Conservation (phyloP, 805 yeast genomes). For the Candida sakaeoensis region DNA sequence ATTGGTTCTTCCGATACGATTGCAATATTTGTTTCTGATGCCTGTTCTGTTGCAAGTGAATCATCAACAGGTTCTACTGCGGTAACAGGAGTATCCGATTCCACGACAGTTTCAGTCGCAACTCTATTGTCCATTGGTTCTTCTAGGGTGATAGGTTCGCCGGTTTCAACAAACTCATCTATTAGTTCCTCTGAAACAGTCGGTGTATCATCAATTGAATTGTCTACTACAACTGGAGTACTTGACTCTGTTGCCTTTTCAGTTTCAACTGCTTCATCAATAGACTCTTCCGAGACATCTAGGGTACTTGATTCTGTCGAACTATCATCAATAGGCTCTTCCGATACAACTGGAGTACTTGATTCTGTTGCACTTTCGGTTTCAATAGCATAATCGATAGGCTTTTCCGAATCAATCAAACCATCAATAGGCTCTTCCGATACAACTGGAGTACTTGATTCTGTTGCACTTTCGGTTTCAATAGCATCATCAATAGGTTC, state of each 20-base stretch:
- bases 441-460: neutral
- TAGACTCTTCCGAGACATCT: too few relatives aligned
- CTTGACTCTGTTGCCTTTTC: conserved; percentile 1
- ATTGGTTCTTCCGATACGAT: neutral
- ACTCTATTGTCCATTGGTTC: neutral
- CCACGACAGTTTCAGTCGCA: neutral
- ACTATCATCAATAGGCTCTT: neutral
- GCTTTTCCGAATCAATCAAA: too few relatives aligned
- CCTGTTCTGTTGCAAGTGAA: neutral
- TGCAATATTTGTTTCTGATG: neutral
- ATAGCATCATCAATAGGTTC: neutral
- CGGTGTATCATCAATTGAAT: too few relatives aligned
- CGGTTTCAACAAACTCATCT: neutral
- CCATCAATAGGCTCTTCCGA: neutral
- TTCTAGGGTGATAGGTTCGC: neutral
- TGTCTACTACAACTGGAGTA: neutral
- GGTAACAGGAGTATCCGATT: neutral
- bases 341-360: neutral
- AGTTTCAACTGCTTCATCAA: neutral
- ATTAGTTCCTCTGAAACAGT: neutral
- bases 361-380: too few relatives aligned
- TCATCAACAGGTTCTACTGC: conserved; percentile 2
- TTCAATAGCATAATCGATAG: too few relatives aligned
- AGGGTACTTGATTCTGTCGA: too few relatives aligned
- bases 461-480: neutral